These are phyloP conservation scores for Plantago coronopus DNA, from an alignment of 305 asterid species.

Conservation along the genomic window DNA sequence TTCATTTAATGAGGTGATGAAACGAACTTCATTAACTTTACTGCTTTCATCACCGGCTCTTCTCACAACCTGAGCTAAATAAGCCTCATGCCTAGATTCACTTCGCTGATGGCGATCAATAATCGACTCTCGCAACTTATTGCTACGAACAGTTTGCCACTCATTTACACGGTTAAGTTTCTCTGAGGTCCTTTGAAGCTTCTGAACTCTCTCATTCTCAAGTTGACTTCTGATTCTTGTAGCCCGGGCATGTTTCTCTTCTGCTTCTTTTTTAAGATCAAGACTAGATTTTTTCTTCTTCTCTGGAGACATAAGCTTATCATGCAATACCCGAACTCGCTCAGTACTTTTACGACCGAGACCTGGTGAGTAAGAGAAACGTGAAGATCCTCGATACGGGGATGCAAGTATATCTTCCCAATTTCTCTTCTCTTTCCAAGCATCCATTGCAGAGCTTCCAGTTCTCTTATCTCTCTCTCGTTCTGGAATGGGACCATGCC, in stretches of 20 bases:
- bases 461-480: constrained; percentile 74
- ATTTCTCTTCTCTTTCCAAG: constrained; percentile 98
- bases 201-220: constrained; percentile 91
- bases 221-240: constrained; percentile 93
- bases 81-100: constrained; percentile 95
- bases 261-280: constrained; percentile 95
- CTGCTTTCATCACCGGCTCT: constrained; percentile 98
- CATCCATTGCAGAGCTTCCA: constrained; percentile 76
- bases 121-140: constrained; percentile 87
- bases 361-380: constrained; percentile 92
- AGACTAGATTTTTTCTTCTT: constrained; percentile 80
- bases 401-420: constrained; percentile 96
- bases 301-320: constrained; percentile 98
- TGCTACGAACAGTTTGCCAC: constrained; percentile 91
- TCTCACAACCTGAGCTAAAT: constrained; percentile 90
- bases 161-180: constrained; percentile 90
- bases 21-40: constrained; percentile 97
- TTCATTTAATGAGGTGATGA: constrained; percentile 93
- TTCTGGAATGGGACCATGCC: constrained; percentile 44
- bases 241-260: constrained; percentile 97
- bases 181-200: constrained; percentile 90
- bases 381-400: constrained; percentile 75
- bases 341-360: constrained; percentile 77
- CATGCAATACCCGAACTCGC: constrained; percentile 84
- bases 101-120: constrained; percentile 87